A percentile compares a stretch with the other conserved stretches of the same genome.
phyloP scores from a whole-genome alignment of 2,329 filamentous ascomycete genomes.

The Stemphylium lycopersici region DNA sequence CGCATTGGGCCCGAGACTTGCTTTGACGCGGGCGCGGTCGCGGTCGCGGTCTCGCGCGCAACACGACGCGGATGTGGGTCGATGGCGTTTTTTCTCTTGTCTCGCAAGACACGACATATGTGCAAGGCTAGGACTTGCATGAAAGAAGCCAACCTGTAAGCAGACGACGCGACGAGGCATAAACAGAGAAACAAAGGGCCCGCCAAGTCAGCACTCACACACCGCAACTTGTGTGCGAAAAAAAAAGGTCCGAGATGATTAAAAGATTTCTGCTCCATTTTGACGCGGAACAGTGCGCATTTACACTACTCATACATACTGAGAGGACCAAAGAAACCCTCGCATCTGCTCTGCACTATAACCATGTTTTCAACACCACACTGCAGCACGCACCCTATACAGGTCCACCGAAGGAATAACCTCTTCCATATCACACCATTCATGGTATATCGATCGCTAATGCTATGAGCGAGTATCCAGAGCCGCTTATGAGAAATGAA shows the following conservation, averaged over 20 bases:
- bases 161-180: not conserved
- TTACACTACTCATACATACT: constrained; percentile 34
- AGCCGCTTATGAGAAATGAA: constrained; percentile 45
- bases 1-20: constrained; percentile 2
- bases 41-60: not conserved
- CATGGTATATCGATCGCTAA: constrained; percentile 40
- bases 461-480: constrained; percentile 45
- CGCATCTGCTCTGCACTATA: constrained; percentile 12
- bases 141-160: not conserved
- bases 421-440: constrained; percentile 33
- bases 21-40: not conserved
- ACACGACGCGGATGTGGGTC: constrained; percentile 1
- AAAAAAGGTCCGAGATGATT: not conserved
- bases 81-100: no score
- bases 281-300: constrained; percentile 21
- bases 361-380: constrained; percentile 13
- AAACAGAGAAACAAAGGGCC: no score
- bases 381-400: constrained; percentile 7
- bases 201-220: not conserved
- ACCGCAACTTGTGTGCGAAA: not conserved
- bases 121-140: not conserved
- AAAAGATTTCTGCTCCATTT: constrained; percentile 26
- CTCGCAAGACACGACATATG: not conserved
- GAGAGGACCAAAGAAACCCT: not conserved
- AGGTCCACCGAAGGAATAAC: constrained; percentile 35